Evolutionary conservation across 148 eudicot genomes (phyloP), one percentile per base, ranked within the genome.

Genomic region (Fagopyrum esculentum): DNA sequence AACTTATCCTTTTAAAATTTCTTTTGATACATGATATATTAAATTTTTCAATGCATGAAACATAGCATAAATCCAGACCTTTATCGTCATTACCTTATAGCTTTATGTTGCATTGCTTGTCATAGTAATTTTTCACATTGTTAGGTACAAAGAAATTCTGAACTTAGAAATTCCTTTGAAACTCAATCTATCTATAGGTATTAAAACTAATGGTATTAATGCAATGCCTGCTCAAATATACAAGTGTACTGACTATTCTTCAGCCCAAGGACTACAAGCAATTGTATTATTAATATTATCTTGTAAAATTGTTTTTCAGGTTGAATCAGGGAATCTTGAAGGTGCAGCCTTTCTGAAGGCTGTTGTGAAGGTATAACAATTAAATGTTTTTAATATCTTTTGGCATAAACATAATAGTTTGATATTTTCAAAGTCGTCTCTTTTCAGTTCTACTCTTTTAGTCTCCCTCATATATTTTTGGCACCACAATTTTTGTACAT

Each of bases 301-400:
- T 40, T 3, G 17, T 66, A 43, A 66, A 30, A 64, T 45, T 47
- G 73, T 47, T 76, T 74, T 86, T 69, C 90, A 93, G 98, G 95
- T 83, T 74, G 98, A 91, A 75, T 78, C 84, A 44, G 87, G 88
- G 74, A 87, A 80, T 80, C 80, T 89, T 85, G 94, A 88, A 74
- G 90, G 87, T 78, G 83, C 92, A 73, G 71, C 89, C 70, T 89
- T 86, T 83, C 84, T 93, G 69, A 89, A 87, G 84, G 98, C 98
- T 78, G 98, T 93, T 40, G 98, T 91, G 73, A 93, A 93, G 98
- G 98, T 93, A 87, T 75, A 77, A 68, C 6, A 26, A 40, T 30
- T 11, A 30, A 17, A 63, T 66, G 3, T 43, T 66, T 17, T 66
- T 12, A 64, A 5, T 64, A 35, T 9, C 6, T 59, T 59, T 35